Conservation (phyloP, 345 rosid species). For the Salix suchowensis region DNA sequence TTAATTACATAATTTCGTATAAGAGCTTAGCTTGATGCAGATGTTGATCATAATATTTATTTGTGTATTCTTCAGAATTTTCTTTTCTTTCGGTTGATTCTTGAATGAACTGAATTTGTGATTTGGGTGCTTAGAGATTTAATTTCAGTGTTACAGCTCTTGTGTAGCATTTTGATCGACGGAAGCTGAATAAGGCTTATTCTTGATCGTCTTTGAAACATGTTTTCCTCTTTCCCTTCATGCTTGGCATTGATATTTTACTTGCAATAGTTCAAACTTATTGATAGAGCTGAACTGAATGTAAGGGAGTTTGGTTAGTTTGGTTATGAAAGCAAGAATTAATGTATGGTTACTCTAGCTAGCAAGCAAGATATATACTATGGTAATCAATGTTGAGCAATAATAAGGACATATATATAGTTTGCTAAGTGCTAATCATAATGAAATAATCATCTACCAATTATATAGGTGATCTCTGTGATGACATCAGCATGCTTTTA, state of each 20-base stretch:
- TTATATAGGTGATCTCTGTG: not conserved
- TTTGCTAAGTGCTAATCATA: not conserved
- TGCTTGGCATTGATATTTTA: not conserved
- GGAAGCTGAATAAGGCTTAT: constrained; percentile 23
- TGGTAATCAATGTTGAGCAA: not conserved
- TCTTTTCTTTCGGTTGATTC: constrained; percentile 18
- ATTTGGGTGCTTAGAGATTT: constrained; percentile 20
- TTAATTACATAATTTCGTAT: constrained; percentile 7
- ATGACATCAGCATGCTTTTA: not conserved
- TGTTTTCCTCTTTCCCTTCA: too few relatives aligned
- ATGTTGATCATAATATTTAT: constrained; percentile 25
- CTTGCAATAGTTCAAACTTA: not conserved
- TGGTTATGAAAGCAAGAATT: not conserved
- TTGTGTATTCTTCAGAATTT: constrained; percentile 30
- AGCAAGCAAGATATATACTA: not conserved
- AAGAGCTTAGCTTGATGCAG: constrained; percentile 12
- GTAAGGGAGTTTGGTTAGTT: not conserved
- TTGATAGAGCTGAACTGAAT: not conserved
- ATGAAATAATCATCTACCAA: not conserved
- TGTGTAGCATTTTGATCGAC: constrained; percentile 23
- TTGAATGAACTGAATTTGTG: constrained; percentile 30
- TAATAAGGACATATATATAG: not conserved
- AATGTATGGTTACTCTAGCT: not conserved
- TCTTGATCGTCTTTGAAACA: constrained; percentile 8
- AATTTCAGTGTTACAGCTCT: constrained; percentile 19